phyloP scores from a whole-genome alignment of 495 filamentous ascomycete species.

The Trypethelium eluteriae region DNA sequence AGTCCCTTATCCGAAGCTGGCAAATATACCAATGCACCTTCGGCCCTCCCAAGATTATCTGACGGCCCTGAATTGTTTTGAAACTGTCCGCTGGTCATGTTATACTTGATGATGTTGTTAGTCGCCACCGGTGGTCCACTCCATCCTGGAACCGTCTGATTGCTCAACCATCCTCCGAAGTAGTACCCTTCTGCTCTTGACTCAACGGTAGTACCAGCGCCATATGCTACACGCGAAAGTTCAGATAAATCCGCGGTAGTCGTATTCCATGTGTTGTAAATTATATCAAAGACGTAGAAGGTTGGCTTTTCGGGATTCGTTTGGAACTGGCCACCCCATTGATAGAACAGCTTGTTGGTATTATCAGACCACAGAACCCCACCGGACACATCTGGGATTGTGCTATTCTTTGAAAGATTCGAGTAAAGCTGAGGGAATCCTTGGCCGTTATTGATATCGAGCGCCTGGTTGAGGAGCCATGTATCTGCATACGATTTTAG shows the following conservation, averaged over 20 bases:
- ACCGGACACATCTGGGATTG: constrained; percentile 38
- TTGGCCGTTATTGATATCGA: constrained; percentile 32
- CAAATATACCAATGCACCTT: constrained; percentile 43
- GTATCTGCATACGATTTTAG: constrained; percentile 30
- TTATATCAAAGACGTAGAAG: constrained; percentile 41
- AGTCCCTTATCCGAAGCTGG: constrained; percentile 48
- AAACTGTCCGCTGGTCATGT: constrained; percentile 38
- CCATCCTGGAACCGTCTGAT: constrained; percentile 41
- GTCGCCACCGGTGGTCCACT: constrained; percentile 35
- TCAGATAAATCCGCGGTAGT: constrained; percentile 19
- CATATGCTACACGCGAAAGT: constrained; percentile 33
- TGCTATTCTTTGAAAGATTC: constrained; percentile 44
- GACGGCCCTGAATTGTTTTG: constrained; percentile 40
- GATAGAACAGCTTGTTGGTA: constrained; percentile 47
- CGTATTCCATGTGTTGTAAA: constrained; percentile 41
- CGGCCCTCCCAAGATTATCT: constrained; percentile 38
- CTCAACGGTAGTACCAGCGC: constrained; percentile 34
- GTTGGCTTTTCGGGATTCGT: constrained; percentile 34
- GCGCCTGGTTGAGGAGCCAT: constrained; percentile 44
- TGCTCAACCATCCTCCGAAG: constrained; percentile 45
- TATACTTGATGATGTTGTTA: constrained; percentile 39
- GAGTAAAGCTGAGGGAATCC: constrained; percentile 46
- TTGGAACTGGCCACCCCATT: constrained; percentile 46
- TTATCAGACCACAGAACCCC: constrained; percentile 46
- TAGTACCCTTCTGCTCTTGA: constrained; percentile 38